Evolutionary conservation across 768 basidiomycete genomes (phyloP), one percentile per base, ranked within the genome.

Genomic region (Stropharia rugosoannulata): DNA sequence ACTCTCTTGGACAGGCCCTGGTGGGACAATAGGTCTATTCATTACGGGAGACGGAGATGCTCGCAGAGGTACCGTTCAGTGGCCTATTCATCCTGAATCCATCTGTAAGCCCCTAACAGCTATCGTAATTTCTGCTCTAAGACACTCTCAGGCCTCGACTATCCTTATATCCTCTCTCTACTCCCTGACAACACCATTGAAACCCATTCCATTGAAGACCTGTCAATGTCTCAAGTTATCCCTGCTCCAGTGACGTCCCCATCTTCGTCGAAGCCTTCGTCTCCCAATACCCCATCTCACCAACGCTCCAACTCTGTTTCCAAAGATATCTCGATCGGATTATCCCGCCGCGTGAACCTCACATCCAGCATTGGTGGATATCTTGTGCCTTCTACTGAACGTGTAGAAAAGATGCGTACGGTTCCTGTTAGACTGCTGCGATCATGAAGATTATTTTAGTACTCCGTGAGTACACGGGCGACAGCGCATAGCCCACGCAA

Each of bases 31-130:
- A 39, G 95, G 95, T 0, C 73, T 98, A 9, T 98, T 98, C 62
- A 78, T 98, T 60, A 92, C 82, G 12, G 82, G 85, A 0, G 81
- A 84, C 2, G 95, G 93, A 0, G 94, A 96, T 68, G 93, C 95
- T 4, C 87, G 93, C 7, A 80, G 95, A 44, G 94, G 94, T 2
- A 95, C 95, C 1, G 73, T 97, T 42, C 83, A 93, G 66, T 97
- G 93, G 92, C 79, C 84, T 2, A 81, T 75, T 48, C 86, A 95
- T 74, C 92, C 94, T 0, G 73, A 84, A 19, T 80, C 85, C 16
- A 73, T 93, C 37, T 86, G 93, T 95, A 64, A 65, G 89, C 82
- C 36, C 51, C 27, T 55, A 37, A 40, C n/a, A 37, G 12, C 22
- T 54, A 19, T 36, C 48, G 5, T 22, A 37, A 27, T 41, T 39